Evolutionary conservation across 2,329 filamentous ascomycete genomes (phyloP), one percentile per base, ranked within the genome.

Genomic region (Zopfia rhizophila): DNA sequence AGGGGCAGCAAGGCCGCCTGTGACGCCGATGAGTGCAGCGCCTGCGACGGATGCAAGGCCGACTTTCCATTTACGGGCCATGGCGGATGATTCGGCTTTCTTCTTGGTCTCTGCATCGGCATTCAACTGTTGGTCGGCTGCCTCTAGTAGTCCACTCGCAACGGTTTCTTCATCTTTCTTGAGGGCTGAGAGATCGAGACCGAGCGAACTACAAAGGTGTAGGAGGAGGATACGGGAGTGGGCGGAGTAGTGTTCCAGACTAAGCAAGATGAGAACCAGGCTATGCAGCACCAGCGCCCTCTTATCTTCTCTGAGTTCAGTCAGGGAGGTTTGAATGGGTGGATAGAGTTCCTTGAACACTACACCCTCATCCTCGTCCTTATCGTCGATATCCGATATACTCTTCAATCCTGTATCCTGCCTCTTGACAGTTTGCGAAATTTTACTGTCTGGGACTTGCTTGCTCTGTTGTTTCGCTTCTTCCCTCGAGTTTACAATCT

Each of bases 1-100:
- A 0, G 91, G 87, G 1, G 88, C 85, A 7, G 90, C 88, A 7
- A 97, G 82, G 22, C 88, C 88, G 19, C 88, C 88, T 0, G 91
- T 96, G 3, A 89, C 83, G 7, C 86, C 86, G n/a, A 97, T 92
- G 1, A 96, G 77, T 0, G 89, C 90, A 1, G 93, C 93, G 8
- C 93, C 93, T 0, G 90, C 91, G 0, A 95, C 90, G 7, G 89
- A 90, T 0, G 92, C 93, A 18, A 97, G 78, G 0, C 92, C 91
- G 14, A 97, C 91, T 66, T 91, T 91, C 83, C 86, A 89, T 66
- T 86, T 86, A 31, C 86, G 80, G 13, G 81, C 72, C n/a, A 76
- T 75, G 53, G 84, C 85, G 29, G 81, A 83, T 49, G 89, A 84
- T 43, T 91, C 86, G 0, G 76, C 82, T 41, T 87, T 84, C 66